Evolutionary conservation across 306 rosid species (phyloP), one percentile per base, ranked within the genome.

Genomic region (Prunus davidiana): DNA sequence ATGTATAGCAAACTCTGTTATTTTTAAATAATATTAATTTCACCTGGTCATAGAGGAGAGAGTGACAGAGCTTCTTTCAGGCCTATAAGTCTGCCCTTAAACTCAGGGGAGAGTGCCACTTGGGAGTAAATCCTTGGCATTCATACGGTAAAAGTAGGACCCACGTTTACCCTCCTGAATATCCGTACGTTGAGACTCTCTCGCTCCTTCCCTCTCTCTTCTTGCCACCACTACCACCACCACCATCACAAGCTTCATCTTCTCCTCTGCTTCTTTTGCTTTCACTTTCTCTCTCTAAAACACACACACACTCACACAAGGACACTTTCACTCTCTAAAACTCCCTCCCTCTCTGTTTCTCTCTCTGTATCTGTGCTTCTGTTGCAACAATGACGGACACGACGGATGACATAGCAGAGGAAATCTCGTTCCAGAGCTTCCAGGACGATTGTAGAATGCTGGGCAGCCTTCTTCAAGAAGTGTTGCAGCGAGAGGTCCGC

Each of bases 331-430:
- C 50, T 69, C 55, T 15, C 45, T 46, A 19, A 7, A 67, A 6
- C 62, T 19, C 52, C 3, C 20, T 67, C 10, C 30, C 52, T 46
- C 76, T 41, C 32, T 43, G 28, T 18, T 32, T 12, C 28, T 46
- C 9, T 20, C 52, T 22, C 63, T 54, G 51, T 38, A 6, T 52
- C 67, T 27, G 22, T 15, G 6, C 12, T 34, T 38, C 55, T 47
- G 18, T 43, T 63, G 54, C 32, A 14, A 54, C 80, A 79, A 93
- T 94, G 98, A 88, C 98, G 64, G 98, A 94, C 83, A 91, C 92
- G 15, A 94, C 96, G 3, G 98, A 94, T 38, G 98, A 94, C 50
- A 88, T 94, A 51, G 97, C 97, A 1, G 97, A 91, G 83, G 98
- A 94, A 83, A 91, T 94, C 75, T 91, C 96, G 24, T 94, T 94